Base-by-base conservation (phyloP, 1,284 basidiomycete genomes). In the Retiboletus flavoniger region DNA sequence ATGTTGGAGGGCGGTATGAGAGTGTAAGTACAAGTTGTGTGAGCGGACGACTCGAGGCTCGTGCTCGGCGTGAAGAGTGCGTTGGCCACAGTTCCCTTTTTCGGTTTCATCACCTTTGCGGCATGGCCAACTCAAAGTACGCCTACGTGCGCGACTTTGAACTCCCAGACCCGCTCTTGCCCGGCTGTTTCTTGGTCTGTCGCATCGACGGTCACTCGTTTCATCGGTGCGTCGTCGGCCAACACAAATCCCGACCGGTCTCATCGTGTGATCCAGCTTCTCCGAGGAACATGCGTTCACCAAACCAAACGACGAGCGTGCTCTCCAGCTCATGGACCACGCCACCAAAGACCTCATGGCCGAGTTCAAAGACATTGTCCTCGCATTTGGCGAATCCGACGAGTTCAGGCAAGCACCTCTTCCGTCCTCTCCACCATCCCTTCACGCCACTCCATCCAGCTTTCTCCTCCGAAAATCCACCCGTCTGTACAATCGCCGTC, bases 311-410 rank as follows among this genome's bases (percentile, higher is more conserved):
- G 96, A 99, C 72, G 72, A 81, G 35, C 80, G 84, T 17, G 96
- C 95, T 0, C 78, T 99, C 7, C 73, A 87, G 59, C 80, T 99
- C 39, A 98, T 99, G 96, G 95, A 99, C 68, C 81, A 83, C 54
- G 93, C 95, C 0, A 96, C 97, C 0, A 78, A 78, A 59, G 77
- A 84, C 42, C 81, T 97, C 34, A 91, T 99, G 89, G 74, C 85
- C 35, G 85, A 89, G 65, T 88, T 89, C 65, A 81, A 83, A 42
- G 93, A 95, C 67, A 82, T 96, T 49, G 75, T 93, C 7, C 78
- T 95, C 29, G 96, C 83, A 0, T 99, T 97, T 70, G 96, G 96
- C 1, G 93, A 99, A 75, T 96, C 93, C 39, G 97, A 99, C 72
- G 97, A 99, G 73, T 98, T 85, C 74, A 97, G 93, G 93, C 90